Conservation (phyloP, 192 early-diverging fungal genomes). For the Spizellomyces sp. region DNA sequence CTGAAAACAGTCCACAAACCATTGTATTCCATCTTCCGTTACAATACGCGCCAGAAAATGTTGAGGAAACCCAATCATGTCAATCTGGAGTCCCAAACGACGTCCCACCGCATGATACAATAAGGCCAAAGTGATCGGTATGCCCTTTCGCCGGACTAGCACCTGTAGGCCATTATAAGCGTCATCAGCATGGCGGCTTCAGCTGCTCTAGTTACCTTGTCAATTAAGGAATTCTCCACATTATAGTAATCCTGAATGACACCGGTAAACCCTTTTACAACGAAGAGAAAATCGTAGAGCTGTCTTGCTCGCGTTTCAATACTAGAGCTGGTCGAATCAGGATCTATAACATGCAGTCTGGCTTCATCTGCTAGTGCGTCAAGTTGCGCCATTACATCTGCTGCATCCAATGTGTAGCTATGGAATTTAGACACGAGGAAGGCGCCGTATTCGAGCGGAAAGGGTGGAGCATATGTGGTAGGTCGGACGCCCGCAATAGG, state of each 20-base stretch:
- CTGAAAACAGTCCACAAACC: conserved; percentile 25
- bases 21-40: conserved; percentile 10
- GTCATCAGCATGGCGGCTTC: background rate
- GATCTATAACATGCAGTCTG: background rate
- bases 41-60: conserved; percentile 16
- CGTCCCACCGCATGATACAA: conserved; percentile 17
- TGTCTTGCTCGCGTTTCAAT: conserved; percentile 14
- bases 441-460: conserved; percentile 24
- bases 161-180: background rate
- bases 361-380: conserved; percentile 25
- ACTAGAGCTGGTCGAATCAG: background rate
- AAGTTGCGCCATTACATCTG: conserved; percentile 2
- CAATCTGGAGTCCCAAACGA: conserved; percentile 21
- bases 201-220: background rate
- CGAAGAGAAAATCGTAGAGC: conserved; percentile 19
- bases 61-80: conserved; percentile 21
- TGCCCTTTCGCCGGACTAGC: background rate
- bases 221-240: conserved; percentile 19
- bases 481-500: background rate
- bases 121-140: conserved; percentile 21
- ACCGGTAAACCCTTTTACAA: background rate
- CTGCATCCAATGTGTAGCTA: background rate
- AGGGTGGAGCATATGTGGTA: background rate
- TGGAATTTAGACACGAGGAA: conserved; percentile 13
- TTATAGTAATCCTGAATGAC: conserved; percentile 12